Evolutionary conservation across 2,329 filamentous ascomycete species (phyloP).

Genomic region (Tolypocladium cylindrosporum): DNA sequence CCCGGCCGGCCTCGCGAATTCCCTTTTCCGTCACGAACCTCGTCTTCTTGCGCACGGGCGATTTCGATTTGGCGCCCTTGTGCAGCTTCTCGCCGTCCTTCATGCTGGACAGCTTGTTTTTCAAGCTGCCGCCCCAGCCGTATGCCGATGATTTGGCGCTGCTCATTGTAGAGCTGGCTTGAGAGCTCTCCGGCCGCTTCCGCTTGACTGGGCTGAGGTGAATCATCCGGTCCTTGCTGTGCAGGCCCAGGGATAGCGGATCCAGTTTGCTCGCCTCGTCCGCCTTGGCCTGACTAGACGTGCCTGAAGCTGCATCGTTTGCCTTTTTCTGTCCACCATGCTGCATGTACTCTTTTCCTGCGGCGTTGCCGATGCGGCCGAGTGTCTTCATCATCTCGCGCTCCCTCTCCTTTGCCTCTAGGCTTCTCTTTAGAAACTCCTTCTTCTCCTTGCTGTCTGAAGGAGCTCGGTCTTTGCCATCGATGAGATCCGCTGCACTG

Average conservation of each 20-base stretch:
- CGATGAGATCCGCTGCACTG: conserved; percentile 53
- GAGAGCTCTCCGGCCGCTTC: conserved; percentile 44
- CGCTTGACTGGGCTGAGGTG: conserved; percentile 51
- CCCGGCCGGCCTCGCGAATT: conserved; percentile 65
- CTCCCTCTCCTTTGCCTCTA: conserved; percentile 62
- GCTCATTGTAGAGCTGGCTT: conserved; percentile 18
- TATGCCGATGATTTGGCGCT: conserved; percentile 20
- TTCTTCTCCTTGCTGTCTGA: conserved; percentile 51
- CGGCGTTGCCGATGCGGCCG: conserved; percentile 51
- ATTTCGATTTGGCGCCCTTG: conserved; percentile 13
- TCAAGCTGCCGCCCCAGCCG: conserved; percentile 49
- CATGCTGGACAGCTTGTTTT: conserved; percentile 50
- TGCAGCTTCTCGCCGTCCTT: conserved; percentile 46
- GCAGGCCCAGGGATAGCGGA: conserved; percentile 25
- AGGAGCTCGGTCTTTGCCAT: conserved; percentile 49
- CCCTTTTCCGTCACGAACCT: conserved; percentile 71
- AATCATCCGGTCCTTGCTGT: conserved; percentile 31
- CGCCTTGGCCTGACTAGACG: conserved; percentile 3
- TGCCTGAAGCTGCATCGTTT: conserved; percentile 3
- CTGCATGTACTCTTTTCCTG: conserved; percentile 63
- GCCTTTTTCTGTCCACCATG: conserved; percentile 13
- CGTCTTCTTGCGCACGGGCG: conserved; percentile 59
- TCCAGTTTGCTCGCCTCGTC: conserved; percentile 27
- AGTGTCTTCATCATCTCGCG: conserved; percentile 61
- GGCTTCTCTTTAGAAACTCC: conserved; percentile 54